phyloP scores from a whole-genome alignment of 352 stramenopile genomes.

The Phytophthora pini region DNA sequence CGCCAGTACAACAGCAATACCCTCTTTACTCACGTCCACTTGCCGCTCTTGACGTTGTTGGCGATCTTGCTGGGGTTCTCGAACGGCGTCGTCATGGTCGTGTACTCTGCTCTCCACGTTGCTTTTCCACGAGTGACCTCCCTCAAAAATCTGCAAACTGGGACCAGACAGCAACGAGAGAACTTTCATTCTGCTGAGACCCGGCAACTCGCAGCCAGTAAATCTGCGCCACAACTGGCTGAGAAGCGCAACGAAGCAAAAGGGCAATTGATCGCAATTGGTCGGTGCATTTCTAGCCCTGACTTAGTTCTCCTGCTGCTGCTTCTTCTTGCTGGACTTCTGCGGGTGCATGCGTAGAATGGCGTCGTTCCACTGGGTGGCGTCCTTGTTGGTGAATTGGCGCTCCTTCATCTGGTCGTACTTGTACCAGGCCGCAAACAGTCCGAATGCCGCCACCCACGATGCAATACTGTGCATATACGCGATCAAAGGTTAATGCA shows the following conservation, averaged over 20 bases:
- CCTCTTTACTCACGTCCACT: constrained; percentile 34
- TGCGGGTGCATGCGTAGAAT: constrained; percentile 54
- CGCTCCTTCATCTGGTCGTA: constrained; percentile 66
- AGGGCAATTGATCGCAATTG: neutral
- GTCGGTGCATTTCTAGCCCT: neutral
- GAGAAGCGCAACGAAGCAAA: constrained; percentile 9
- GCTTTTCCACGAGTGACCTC: constrained; percentile 16
- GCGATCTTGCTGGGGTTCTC: constrained; percentile 38
- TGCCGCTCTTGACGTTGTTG: constrained; percentile 40
- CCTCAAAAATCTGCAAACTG: neutral
- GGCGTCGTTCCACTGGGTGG: constrained; percentile 61
- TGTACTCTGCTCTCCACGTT: neutral
- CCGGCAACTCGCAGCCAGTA: constrained; percentile 5
- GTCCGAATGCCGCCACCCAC: constrained; percentile 53
- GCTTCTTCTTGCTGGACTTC: constrained; percentile 34
- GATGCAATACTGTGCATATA: constrained; percentile 48
- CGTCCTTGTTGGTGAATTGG: constrained; percentile 56
- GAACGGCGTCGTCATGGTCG: constrained; percentile 35
- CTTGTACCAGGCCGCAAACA: constrained; percentile 56
- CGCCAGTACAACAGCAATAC: neutral
- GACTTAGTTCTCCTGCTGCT: constrained; percentile 10
- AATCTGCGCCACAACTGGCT: constrained; percentile 8
- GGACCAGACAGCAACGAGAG: constrained; percentile 6
- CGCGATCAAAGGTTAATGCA: neutral
- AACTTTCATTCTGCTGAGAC: constrained; percentile 7